Percentiles rank a stretch among this genome's conserved stretches.
Evolutionary conservation across 352 stramenopile genomes (phyloP).

Genomic region (Phytophthora melonis): DNA sequence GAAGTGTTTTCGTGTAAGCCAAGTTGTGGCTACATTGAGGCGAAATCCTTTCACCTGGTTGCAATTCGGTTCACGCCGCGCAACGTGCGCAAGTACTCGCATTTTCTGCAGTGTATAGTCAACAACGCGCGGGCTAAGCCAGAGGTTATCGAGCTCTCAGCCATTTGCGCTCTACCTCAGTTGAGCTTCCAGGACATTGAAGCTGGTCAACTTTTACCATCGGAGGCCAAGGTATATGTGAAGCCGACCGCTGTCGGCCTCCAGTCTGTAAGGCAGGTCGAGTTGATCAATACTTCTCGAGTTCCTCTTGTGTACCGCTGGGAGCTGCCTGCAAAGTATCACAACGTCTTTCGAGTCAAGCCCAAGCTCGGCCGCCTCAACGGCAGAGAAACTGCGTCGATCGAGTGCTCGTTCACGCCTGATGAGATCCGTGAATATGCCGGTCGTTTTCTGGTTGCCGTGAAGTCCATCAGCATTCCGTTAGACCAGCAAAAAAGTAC

Average conservation of each 20-base stretch:
- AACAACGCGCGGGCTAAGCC: conserved; percentile 68
- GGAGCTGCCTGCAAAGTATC: conserved; percentile 67
- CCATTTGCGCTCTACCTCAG: conserved; percentile 62
- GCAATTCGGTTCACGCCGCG: conserved; percentile 80
- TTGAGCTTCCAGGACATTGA: conserved; percentile 56
- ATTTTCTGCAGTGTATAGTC: conserved; percentile 74
- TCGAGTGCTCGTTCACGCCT: conserved; percentile 88
- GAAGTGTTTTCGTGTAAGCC: conserved; percentile 82
- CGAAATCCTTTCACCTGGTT: conserved; percentile 87
- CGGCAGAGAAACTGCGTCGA: conserved; percentile 71
- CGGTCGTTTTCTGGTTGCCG: conserved; percentile 66
- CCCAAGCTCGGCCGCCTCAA: conserved; percentile 83
- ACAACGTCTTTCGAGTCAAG: conserved; percentile 69
- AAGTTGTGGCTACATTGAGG: conserved; percentile 66
- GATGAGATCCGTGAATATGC: conserved; percentile 76
- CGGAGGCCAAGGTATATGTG: conserved; percentile 71
- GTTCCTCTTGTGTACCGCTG: conserved; percentile 90
- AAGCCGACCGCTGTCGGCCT: conserved; percentile 89
- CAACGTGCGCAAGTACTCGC: conserved; percentile 51
- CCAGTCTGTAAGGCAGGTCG: conserved; percentile 55
- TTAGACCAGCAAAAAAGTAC: conserved; percentile 33
- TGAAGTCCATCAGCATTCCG: conserved; percentile 79
- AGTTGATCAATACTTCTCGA: conserved; percentile 82
- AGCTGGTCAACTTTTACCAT: conserved; percentile 12
- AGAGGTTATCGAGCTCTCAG: conserved; percentile 65